Conservation (phyloP, 164 flowering plant species). For the Magnolia sinica region DNA sequence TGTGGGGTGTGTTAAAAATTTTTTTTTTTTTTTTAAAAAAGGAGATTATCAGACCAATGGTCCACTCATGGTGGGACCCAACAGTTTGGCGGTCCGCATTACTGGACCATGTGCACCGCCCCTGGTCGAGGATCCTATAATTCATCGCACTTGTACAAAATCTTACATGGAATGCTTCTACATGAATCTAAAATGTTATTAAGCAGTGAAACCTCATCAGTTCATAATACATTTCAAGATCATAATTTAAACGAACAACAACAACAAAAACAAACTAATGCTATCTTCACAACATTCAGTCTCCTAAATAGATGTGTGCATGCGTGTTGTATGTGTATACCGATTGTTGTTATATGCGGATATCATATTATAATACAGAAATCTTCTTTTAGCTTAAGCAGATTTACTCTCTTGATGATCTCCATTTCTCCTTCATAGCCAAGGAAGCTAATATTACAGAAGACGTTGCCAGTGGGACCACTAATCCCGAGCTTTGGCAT, state of each 20-base stretch:
- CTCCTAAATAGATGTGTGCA: not conserved
- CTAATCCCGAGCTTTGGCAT: constrained; percentile 5
- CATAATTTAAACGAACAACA: not conserved
- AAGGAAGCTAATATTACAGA: constrained; percentile 29
- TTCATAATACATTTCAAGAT: constrained; percentile 10
- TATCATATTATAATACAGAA: constrained; percentile 5
- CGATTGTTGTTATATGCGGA: constrained; percentile 8
- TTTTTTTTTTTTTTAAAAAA: too few relatives aligned
- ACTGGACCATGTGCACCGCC: too few relatives aligned
- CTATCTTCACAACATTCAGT: constrained; percentile 7
- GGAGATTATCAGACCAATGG: too few relatives aligned
- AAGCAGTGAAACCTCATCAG: not conserved
- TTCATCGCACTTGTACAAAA: too few relatives aligned
- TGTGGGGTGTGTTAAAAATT: too few relatives aligned
- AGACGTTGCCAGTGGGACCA: constrained; percentile 1
- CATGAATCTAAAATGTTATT: not conserved
- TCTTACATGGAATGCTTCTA: not conserved
- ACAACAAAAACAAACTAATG: not conserved
- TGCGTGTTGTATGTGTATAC: constrained; percentile 8
- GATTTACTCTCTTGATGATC: not conserved
- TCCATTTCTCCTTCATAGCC: not conserved
- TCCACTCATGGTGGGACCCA: too few relatives aligned
- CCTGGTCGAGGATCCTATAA: too few relatives aligned
- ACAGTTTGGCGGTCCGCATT: too few relatives aligned
- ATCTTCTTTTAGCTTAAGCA: not conserved